Conservation (phyloP, 2,329 filamentous ascomycete genomes). For the Epichloe coenophiala region DNA sequence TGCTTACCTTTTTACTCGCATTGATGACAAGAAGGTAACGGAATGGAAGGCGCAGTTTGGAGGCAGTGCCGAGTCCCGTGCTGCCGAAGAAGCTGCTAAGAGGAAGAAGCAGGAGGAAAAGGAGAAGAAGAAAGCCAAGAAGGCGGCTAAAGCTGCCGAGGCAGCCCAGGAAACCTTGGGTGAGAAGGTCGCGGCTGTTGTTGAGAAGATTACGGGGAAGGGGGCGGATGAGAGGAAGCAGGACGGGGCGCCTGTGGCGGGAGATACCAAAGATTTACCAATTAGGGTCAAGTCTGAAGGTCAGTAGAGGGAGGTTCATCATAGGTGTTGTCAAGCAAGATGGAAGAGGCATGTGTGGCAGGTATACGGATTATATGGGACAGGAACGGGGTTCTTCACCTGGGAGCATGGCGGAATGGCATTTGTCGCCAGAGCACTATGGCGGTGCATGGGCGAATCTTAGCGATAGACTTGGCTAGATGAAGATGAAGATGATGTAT, state of each 20-base stretch:
- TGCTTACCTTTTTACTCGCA: constrained; percentile 67
- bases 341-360: neutral
- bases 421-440: neutral
- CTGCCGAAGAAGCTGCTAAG: constrained; percentile 37
- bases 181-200: constrained; percentile 2
- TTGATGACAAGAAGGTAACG: constrained; percentile 67
- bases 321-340: too few relatives aligned
- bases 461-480: neutral
- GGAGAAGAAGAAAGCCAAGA: constrained; percentile 22
- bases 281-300: constrained; percentile 10
- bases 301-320: neutral
- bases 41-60: constrained; percentile 73
- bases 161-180: constrained; percentile 11
- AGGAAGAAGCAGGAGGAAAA: constrained; percentile 37
- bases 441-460: neutral
- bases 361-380: neutral
- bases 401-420: neutral
- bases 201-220: neutral
- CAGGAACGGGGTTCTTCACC: neutral
- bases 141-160: constrained; percentile 24
- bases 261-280: constrained; percentile 11
- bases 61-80: constrained; percentile 32
- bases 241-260: constrained; percentile 9
- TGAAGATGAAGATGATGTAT: neutral
- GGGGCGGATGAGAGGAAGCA: constrained; percentile 4